phyloP scores from a whole-genome alignment of 1,139 yeast genomes.

The Pichia sp. region DNA sequence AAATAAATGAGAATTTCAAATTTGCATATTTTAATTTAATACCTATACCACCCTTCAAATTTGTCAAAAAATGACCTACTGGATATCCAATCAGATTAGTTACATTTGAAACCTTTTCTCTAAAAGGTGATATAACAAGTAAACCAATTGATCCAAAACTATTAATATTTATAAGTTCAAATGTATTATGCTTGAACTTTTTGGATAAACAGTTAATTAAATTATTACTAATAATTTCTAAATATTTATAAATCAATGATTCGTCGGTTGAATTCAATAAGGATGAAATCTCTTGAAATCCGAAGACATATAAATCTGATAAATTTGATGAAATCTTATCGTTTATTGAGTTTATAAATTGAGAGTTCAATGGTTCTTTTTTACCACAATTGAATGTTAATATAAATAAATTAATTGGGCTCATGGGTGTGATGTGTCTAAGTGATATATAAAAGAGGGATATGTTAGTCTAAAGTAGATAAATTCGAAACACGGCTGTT shows the following conservation, averaged over 20 bases:
- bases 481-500: too few relatives aligned
- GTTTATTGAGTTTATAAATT: constrained; percentile 18
- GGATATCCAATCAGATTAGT: constrained; percentile 33
- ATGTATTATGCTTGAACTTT: constrained; percentile 31
- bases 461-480: neutral
- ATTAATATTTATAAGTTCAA: constrained; percentile 40
- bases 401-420: constrained; percentile 18
- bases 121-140: constrained; percentile 44
- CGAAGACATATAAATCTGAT: constrained; percentile 55
- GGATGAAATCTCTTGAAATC: constrained; percentile 69
- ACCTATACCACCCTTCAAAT: constrained; percentile 72
- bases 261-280: constrained; percentile 56
- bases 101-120: constrained; percentile 23
- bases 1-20: constrained; percentile 51
- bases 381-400: constrained; percentile 41
- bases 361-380: constrained; percentile 24
- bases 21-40: constrained; percentile 40
- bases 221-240: constrained; percentile 37
- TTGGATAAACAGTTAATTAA: constrained; percentile 39
- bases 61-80: constrained; percentile 55
- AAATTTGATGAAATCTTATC: constrained; percentile 17
- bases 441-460: neutral
- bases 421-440: neutral
- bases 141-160: constrained; percentile 64
- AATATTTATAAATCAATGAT: constrained; percentile 33